Conservation (phyloP, 23 red algal genomes). For the Cyanidium caldarium region DNA sequence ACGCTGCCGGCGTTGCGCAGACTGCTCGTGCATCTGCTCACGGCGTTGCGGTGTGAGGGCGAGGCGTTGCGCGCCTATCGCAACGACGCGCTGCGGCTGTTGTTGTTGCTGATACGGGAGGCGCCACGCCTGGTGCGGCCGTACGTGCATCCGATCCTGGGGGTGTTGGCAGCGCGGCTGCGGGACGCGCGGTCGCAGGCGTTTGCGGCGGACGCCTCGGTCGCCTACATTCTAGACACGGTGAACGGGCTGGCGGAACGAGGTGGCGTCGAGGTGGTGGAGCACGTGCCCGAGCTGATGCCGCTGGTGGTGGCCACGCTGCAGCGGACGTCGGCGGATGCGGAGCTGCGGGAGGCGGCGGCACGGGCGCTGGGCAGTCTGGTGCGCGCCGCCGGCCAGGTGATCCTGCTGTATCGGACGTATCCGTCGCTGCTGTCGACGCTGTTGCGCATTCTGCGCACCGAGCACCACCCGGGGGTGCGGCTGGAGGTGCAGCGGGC, state of each 20-base stretch:
- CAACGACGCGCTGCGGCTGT: conserved; percentile 36
- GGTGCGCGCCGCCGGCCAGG: conserved; percentile 53
- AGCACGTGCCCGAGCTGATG: conserved; percentile 33
- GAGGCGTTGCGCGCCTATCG: conserved; percentile 19
- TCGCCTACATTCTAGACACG: conserved; percentile 26
- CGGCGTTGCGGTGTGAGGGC: conserved; percentile 41
- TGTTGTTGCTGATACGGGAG: conserved; percentile 44
- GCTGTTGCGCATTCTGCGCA: conserved; percentile 33
- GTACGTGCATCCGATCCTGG: conserved; percentile 38
- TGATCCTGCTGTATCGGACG: conserved; percentile 48
- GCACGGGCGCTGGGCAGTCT: conserved; percentile 35
- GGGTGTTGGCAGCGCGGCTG: conserved; percentile 26
- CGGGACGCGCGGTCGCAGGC: conserved; percentile 32
- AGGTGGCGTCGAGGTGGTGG: conserved; percentile 31
- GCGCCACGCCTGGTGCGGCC: conserved; percentile 48
- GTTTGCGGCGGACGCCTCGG: conserved; percentile 19
- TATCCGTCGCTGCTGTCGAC: conserved; percentile 42
- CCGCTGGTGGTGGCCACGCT: conserved; percentile 46
- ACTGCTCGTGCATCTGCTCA: conserved; percentile 42
- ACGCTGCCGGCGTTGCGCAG: conserved; percentile 47
- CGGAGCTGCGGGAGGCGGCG: conserved; percentile 32
- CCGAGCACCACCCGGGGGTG: conserved; percentile 45
- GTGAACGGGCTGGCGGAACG: conserved; percentile 40
- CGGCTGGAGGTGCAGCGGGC: conserved; percentile 46
- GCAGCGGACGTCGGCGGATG: conserved; percentile 30